A percentile compares a stretch with the other conserved stretches of the same genome.
Evolutionary conservation across 2,329 filamentous ascomycete species (phyloP).

Genomic region (Fusarium sp.): DNA sequence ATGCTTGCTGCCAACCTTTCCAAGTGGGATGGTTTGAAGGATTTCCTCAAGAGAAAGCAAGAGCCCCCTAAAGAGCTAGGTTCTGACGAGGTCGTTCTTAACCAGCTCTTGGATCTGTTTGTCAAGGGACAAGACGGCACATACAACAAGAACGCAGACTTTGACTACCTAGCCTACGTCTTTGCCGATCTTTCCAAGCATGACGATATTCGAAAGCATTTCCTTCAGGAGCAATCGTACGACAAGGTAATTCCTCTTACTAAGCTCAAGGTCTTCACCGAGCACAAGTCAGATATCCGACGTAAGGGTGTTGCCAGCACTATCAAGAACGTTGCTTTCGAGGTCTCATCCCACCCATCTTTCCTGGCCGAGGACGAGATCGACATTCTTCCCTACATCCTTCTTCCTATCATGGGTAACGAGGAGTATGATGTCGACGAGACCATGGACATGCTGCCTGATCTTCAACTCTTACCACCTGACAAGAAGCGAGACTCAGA

Average conservation of each 20-base stretch:
- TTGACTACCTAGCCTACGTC: constrained; percentile 92
- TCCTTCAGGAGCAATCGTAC: constrained; percentile 79
- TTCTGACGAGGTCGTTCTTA: constrained; percentile 79
- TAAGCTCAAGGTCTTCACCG: constrained; percentile 94
- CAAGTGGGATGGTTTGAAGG: constrained; percentile 80
- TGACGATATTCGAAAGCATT: constrained; percentile 78
- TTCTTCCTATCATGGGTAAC: constrained; percentile 87
- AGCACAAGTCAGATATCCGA: constrained; percentile 84
- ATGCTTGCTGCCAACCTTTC: constrained; percentile 95
- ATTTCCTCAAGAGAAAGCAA: constrained; percentile 76
- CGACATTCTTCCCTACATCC: constrained; percentile 87
- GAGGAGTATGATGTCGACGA: constrained; percentile 93
- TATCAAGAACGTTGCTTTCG: constrained; percentile 94
- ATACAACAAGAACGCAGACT: constrained; percentile 88
- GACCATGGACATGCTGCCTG: constrained; percentile 85
- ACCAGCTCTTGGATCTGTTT: constrained; percentile 95
- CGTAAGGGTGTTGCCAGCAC: constrained; percentile 95
- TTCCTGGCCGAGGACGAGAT: constrained; percentile 79
- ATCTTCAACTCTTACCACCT: constrained; percentile 87
- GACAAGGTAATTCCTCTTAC: constrained; percentile 88
- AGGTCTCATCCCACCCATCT: constrained; percentile 76
- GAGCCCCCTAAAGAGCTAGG: constrained; percentile 76
- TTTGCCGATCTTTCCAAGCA: constrained; percentile 94
- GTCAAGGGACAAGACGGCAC: constrained; percentile 87
- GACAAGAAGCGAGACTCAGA: constrained; percentile 90